Percentiles rank a stretch among this genome's conserved stretches.
Conservation (phyloP, 768 basidiomycete species). For the Mycena haematopus region DNA sequence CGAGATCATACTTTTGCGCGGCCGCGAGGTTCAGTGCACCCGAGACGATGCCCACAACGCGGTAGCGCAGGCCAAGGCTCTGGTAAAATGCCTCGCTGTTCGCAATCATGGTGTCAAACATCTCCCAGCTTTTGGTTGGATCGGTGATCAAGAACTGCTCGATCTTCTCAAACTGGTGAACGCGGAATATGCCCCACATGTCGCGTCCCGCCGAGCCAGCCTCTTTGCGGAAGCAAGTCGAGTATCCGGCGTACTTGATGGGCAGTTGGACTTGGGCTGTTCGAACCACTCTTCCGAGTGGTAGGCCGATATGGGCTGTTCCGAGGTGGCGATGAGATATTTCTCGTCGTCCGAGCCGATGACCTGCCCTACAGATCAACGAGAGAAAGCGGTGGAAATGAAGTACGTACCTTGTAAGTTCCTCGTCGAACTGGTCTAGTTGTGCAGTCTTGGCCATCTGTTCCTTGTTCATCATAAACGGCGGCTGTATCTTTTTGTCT, state of each 20-base stretch:
- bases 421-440: constrained; percentile 97
- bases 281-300: constrained; percentile 99
- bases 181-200: constrained; percentile 99
- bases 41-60: constrained; percentile 93
- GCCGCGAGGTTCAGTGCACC: constrained; percentile 97
- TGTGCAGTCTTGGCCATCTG: constrained; percentile 98
- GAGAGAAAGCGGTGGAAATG: neutral
- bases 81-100: constrained; percentile 96
- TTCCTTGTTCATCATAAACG: constrained; percentile 98
- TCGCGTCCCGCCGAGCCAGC: constrained; percentile 97
- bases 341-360: constrained; percentile 93
- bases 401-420: constrained; percentile 86
- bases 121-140: constrained; percentile 93
- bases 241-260: constrained; percentile 85
- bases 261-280: constrained; percentile 89
- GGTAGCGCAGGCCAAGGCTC: constrained; percentile 91
- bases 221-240: constrained; percentile 99
- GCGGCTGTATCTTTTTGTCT: constrained; percentile 92
- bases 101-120: constrained; percentile 89
- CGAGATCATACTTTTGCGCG: constrained; percentile 95
- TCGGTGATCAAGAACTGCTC: constrained; percentile 97
- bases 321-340: constrained; percentile 98
- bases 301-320: constrained; percentile 96
- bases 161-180: constrained; percentile 99
- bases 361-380: constrained; percentile 52